A percentile compares a stretch with the other conserved stretches of the same genome.
Evolutionary conservation across 345 rosid species (phyloP).

Genomic region (Crucihimalaya himalaica): DNA sequence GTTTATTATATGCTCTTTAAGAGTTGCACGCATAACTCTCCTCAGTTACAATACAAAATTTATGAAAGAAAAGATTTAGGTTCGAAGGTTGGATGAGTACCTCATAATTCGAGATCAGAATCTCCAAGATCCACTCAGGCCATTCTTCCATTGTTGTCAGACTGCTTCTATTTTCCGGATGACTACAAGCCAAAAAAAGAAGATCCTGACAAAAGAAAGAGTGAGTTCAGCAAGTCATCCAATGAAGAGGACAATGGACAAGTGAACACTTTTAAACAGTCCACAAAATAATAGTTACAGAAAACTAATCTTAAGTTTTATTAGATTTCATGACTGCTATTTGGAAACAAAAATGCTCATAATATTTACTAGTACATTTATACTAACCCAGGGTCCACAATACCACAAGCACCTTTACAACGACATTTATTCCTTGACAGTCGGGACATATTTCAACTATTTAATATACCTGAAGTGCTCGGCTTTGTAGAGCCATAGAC

Average conservation of each 20-base stretch:
- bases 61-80: conserved; percentile 17
- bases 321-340: conserved; percentile 17
- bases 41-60: conserved; percentile 14
- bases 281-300: conserved; percentile 17
- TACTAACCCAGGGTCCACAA: conserved; percentile 1
- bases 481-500: conserved; percentile 73
- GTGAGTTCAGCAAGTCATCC: conserved; percentile 47
- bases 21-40: conserved; percentile 9
- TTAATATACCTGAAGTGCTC: conserved; percentile 84
- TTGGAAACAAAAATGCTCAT: conserved; percentile 21
- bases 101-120: conserved; percentile 90
- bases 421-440: conserved; percentile 8
- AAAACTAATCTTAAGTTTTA: conserved; percentile 9
- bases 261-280: conserved; percentile 18
- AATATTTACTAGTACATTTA: background rate
- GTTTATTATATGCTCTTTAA: conserved; percentile 2
- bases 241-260: conserved; percentile 31
- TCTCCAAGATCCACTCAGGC: conserved; percentile 99
- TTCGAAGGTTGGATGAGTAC: conserved; percentile 43
- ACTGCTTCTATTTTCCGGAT: conserved; percentile 90
- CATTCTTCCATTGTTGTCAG: conserved; percentile 96
- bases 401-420: conserved; percentile 28
- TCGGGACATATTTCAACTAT: conserved; percentile 19
- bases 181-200: conserved; percentile 99
- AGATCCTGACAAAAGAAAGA: conserved; percentile 93